Evolutionary conservation across 2,329 filamentous ascomycete species (phyloP).

Genomic region (Acrocalymma vagum): DNA sequence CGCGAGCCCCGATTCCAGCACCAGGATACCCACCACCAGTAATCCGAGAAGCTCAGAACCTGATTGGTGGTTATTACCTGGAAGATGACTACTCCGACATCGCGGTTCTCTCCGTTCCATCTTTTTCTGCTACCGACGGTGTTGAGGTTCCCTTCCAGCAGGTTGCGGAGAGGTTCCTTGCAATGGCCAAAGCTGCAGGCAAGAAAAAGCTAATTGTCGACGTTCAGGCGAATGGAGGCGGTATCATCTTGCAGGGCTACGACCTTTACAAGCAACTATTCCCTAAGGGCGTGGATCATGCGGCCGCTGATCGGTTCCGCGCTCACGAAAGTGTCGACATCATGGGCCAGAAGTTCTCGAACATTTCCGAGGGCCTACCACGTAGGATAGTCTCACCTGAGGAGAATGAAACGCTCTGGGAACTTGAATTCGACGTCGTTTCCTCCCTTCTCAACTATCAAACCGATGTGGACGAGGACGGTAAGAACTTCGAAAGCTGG

Average conservation of each 20-base stretch:
- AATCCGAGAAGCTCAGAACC: slow-evolving; percentile 50
- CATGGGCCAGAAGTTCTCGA: slow-evolving; percentile 52
- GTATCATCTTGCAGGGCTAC: slow-evolving; percentile 67
- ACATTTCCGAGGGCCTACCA: slow-evolving; percentile 38
- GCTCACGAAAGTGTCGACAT: slow-evolving; percentile 57
- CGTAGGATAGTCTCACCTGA: slow-evolving; percentile 34
- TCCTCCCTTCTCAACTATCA: slow-evolving; percentile 57
- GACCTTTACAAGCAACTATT: slow-evolving; percentile 69
- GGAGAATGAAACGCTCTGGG: slow-evolving; percentile 47
- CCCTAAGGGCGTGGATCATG: slow-evolving; percentile 57
- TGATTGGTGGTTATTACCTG: slow-evolving; percentile 58
- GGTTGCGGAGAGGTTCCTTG: slow-evolving; percentile 52
- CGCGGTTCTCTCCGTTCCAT: slow-evolving; percentile 55
- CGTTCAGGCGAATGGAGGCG: slow-evolving; percentile 66
- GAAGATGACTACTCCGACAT: slow-evolving; percentile 55
- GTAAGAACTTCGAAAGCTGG: slow-evolving; percentile 58
- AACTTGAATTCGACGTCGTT: slow-evolving; percentile 44
- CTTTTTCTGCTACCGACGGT: slow-evolving; percentile 46
- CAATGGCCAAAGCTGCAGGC: slow-evolving; percentile 55
- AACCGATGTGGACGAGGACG: slow-evolving; percentile 56
- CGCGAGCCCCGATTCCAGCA: slow-evolving; percentile 34
- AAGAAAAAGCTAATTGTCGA: slow-evolving; percentile 70
- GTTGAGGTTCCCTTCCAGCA: slow-evolving; percentile 50
- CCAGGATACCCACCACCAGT: slow-evolving; percentile 57
- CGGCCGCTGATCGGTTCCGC: slow-evolving; percentile 61